Evolutionary conservation across 192 early-diverging fungal genomes (phyloP), one percentile per base, ranked within the genome.

Genomic region (Coemansia sp.): DNA sequence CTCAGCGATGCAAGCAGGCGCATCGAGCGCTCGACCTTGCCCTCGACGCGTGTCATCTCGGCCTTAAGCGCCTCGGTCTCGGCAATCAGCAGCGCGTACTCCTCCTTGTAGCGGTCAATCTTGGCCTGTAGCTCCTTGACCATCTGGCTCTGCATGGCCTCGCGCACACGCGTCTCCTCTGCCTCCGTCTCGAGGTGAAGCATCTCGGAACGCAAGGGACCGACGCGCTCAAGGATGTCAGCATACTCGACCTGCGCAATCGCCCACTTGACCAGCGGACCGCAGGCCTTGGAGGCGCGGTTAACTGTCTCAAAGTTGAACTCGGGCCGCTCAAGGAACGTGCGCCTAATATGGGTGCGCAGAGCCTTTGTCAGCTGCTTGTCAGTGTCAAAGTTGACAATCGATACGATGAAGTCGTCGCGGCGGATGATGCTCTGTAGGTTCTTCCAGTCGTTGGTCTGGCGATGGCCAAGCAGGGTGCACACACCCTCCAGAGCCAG

Each of bases 401-500:
- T 98, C 53, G 84, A 93, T 19, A 88, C 65, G 56, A 99, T 99
- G 57, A 98, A 99, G 71, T 98, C 96, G 60, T 98, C 96, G 54
- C 88, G 81, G 46, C 94, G 85, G 49, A 99, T 84, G 34, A 93
- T 80, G 37, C 72, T 78, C 70, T 96, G 94, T 11, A 97, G 87
- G 19, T 80, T 77, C 71, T 94, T 97, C 98, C 98, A 99, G 48
- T 80, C 83, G 1, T 29, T 5, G 19, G 89, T 86, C 53, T 85
- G 60, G 32, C 83, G 86, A 64, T 90, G 82, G 14, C 94, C 94
- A 13, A 99, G 83, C 35, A 99, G 67, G 11, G 85, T 87, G 72
- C 98, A 99, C 9, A 99, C 98, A 42, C 91, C 87, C 49, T 97
- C 95, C 86, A 99, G 89, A 9, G 98, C 92, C 56, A 98, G 61